Percentiles rank a stretch among this genome's conserved stretches.
Evolutionary conservation across 2,329 filamentous ascomycete genomes (phyloP).

Genomic region (Trichophyton benhamiae): DNA sequence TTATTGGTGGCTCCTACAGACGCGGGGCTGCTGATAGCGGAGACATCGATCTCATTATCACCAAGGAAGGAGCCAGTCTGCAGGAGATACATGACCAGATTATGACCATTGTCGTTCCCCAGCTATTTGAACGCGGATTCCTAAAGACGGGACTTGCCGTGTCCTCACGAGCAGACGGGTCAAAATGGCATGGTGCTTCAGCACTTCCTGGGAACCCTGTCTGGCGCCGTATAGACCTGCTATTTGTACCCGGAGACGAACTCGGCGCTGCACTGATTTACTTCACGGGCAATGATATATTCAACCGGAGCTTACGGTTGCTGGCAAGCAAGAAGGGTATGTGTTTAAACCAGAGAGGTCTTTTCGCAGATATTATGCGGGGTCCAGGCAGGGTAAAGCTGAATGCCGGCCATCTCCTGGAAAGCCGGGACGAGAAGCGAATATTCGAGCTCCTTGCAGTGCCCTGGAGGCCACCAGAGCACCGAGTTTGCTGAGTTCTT

Average conservation of each 20-base stretch:
- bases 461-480: conserved; percentile 66
- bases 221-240: conserved; percentile 75
- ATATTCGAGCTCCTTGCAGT: conserved; percentile 77
- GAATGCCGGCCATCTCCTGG: conserved; percentile 57
- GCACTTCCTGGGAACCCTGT: conserved; percentile 47
- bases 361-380: conserved; percentile 60
- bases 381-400: conserved; percentile 47
- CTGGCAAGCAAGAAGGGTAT: conserved; percentile 70
- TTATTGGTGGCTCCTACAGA: conserved; percentile 74
- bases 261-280: conserved; percentile 82
- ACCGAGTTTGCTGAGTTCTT: conserved; percentile 55
- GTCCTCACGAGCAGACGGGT: conserved; percentile 44
- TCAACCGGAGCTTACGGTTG: conserved; percentile 75
- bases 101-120: conserved; percentile 50
- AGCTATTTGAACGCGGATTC: conserved; percentile 50
- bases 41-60: conserved; percentile 79
- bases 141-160: conserved; percentile 58
- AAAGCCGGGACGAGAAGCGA: conserved; percentile 59
- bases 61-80: conserved; percentile 48
- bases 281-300: conserved; percentile 90
- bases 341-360: conserved; percentile 70
- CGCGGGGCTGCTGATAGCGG: conserved; percentile 61
- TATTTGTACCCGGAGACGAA: conserved; percentile 68
- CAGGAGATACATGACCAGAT: conserved; percentile 49
- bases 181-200: conserved; percentile 83